Evolutionary conservation across 352 stramenopile species (phyloP), one percentile per base, ranked within the genome.

Genomic region (Phytophthora lateralis): DNA sequence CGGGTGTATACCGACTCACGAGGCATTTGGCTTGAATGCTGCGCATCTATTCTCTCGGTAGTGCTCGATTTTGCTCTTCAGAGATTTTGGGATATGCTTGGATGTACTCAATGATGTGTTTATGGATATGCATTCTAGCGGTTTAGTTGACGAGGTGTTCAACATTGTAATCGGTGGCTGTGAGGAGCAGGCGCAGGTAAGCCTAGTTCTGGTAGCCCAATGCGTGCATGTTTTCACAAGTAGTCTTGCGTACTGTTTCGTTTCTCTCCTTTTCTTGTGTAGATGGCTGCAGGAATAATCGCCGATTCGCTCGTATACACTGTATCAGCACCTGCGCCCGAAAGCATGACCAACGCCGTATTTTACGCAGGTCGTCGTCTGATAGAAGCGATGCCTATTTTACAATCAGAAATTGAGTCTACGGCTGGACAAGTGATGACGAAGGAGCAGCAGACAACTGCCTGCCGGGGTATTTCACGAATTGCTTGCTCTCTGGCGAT

Each of bases 201-300:
- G 44, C 45, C 35, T 41, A 38, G 32, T 12, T 38, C n/a, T 4
- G 32, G 10, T 4, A 1, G 3, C 26, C 26, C 6, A 38, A 10
- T n/a, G 32, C 32, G 8, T 6, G 32, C 10, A 15, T n/a, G 32
- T 15, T 51, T 30, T 46, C 14, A 30, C 0, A 8, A 8, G 26
- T 30, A 8, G 6, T 12, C 3, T 41, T 26, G 18, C 38, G 30
- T 29, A 11, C 9, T 30, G 20, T 49, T 37, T 18, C 21, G 26
- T 30, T 30, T 30, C 26, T 63, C 20, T 55, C 37, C 20, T 38
- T 66, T 42, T 29, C 0, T 45, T 48, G 15, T 29, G 27, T 55
- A 93, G 84, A 41, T 89, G 15, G 78, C 80, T 34, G 74, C 76
- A 43, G 76, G 75, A 30, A 88, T 93, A 49, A 49, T 90, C 3